Conservation (phyloP, 2,329 filamentous ascomycete species). For the Colletotrichum eremochloae region DNA sequence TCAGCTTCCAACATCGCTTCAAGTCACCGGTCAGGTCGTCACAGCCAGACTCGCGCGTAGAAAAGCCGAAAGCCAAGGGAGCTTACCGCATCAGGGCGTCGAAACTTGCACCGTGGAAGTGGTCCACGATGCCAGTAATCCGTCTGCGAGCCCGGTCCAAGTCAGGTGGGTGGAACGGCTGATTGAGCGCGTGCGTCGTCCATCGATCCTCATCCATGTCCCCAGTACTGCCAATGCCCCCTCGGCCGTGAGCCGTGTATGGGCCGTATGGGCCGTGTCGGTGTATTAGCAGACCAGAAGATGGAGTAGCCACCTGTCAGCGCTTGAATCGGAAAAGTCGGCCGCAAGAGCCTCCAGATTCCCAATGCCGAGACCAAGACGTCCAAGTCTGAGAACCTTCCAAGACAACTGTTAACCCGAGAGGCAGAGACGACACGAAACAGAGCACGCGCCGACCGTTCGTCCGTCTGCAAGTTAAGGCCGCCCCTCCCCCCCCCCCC, state of each 20-base stretch:
- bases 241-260: too few relatives aligned
- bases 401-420: not conserved
- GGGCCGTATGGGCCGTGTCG: too few relatives aligned
- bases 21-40: not conserved
- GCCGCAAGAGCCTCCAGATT: not conserved
- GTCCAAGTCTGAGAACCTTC: not conserved
- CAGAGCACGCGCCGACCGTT: conserved; percentile 3
- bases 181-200: not conserved
- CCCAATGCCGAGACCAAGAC: conserved; percentile 2
- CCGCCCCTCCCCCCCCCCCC: not conserved
- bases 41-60: not conserved
- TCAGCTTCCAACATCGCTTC: not conserved
- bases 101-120: not conserved
- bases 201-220: not conserved
- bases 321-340: not conserved
- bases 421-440: not conserved
- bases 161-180: not conserved
- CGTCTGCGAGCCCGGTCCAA: not conserved
- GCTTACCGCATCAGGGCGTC: not conserved
- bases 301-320: not conserved
- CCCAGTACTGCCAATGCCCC: too few relatives aligned
- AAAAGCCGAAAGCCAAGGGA: not conserved
- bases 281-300: not conserved
- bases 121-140: not conserved
- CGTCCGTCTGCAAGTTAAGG: not conserved